Percentiles rank a stretch among this genome's conserved stretches.
phyloP scores from a whole-genome alignment of 2,329 filamentous ascomycete genomes.

The Chaetomiaceae sp. region DNA sequence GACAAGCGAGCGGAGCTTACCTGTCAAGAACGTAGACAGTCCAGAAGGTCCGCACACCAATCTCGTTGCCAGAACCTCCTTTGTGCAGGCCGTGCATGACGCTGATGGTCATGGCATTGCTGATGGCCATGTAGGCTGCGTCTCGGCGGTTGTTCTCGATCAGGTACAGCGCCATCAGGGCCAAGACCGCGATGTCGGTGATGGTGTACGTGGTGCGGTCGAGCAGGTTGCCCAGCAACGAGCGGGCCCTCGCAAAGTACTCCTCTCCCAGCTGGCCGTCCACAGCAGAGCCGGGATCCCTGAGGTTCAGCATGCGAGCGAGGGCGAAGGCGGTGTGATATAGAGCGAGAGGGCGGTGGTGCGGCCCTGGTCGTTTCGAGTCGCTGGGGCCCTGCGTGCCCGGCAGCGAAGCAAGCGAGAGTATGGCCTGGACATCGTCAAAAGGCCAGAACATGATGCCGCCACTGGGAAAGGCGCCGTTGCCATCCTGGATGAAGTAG shows the following conservation, averaged over 20 bases:
- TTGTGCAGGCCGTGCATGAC: conserved; percentile 47
- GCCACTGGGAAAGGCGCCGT: conserved; percentile 39
- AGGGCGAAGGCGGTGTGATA: conserved; percentile 45
- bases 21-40: conserved; percentile 49
- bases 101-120: conserved; percentile 44
- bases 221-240: conserved; percentile 44
- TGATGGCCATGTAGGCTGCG: conserved; percentile 44
- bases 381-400: not conserved
- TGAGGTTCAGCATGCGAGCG: conserved; percentile 32
- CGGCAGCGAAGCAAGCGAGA: conserved; percentile 9
- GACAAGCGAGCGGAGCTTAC: conserved; percentile 28
- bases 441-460: conserved; percentile 48
- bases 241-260: conserved; percentile 42
- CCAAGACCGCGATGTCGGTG: conserved; percentile 42
- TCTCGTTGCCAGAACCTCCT: conserved; percentile 39
- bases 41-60: conserved; percentile 47
- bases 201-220: conserved; percentile 40
- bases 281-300: conserved; percentile 29
- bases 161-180: conserved; percentile 46
- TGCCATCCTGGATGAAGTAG: conserved; percentile 43
- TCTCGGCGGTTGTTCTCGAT: conserved; percentile 47
- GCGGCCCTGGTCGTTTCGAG: conserved; percentile 7
- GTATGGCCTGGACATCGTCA: not conserved
- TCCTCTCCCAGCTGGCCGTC: conserved; percentile 38
- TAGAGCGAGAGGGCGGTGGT: conserved; percentile 39